Base-by-base conservation (phyloP, 345 rosid genomes). In the Salix purpurea region DNA sequence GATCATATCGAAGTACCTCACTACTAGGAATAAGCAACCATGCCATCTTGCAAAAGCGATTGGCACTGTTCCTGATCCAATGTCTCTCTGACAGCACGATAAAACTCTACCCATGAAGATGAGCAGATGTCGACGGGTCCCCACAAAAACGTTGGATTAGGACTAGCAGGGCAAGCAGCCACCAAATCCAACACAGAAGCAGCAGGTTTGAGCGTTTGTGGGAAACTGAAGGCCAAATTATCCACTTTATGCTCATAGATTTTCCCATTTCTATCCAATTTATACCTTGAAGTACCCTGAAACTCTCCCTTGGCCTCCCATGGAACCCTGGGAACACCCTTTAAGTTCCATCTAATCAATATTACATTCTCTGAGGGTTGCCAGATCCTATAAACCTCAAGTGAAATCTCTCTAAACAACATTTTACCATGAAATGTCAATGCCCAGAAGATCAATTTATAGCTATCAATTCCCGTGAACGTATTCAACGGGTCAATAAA, bases 311-410 rank as follows among this genome's bases (percentile, higher is more conserved):
- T 85, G 26, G 97, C 97, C 82, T 95, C 97, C 99, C 98, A 95
- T 46, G 99, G 99, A 39, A 94, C 94, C 83, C 95, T 85, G 23
- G 97, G 97, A 74, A 90, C 90, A 61, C 97, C 98, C 66, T 87
- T 92, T 78, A 91, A 84, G 70, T 90, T 90, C 99, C 99, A 95
- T 88, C 99, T 89, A 60, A 95, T 89, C 34, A 93, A 80, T 75
- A 95, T 95, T 83, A 89, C 89, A 79, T 93, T 91, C 87, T 95
- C 99, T 46, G 97, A 95, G 71, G 99, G 99, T 81, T 95, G 97
- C 99, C 99, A 95, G 44, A 91, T 83, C 88, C 97, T 90, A 69
- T 77, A 88, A 14, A 95, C 85, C 76, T 93, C 97, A 14, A 95
- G 87, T 5, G 96, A 89, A 70, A 95, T 91, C 52, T 94, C 96